Conservation (phyloP, 345 rosid genomes). For the Lenwebbia sp. region DNA sequence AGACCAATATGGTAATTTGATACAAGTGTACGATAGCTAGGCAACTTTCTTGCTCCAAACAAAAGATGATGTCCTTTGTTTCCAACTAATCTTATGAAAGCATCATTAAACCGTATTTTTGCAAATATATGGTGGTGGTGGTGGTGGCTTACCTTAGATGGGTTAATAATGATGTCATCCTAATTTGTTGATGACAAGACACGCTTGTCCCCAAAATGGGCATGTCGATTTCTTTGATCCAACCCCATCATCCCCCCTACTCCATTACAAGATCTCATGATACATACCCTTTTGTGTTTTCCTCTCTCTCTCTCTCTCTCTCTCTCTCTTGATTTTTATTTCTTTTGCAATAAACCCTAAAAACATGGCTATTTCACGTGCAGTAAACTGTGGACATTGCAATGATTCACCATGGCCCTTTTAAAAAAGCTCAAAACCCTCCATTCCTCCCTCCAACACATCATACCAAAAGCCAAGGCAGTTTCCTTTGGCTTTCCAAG, state of each 20-base stretch:
- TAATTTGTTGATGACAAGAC: not conserved
- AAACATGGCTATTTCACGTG: slow-evolving; percentile 29
- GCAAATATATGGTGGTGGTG: not conserved
- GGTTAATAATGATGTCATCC: not conserved
- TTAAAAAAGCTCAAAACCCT: slow-evolving; percentile 22
- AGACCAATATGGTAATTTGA: not conserved
- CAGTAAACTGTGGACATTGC: slow-evolving; percentile 16
- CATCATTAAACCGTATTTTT: not conserved
- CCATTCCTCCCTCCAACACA: not conserved
- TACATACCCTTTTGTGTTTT: not conserved
- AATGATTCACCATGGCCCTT: slow-evolving; percentile 10
- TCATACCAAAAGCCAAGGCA: not conserved
- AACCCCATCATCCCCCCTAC: not conserved
- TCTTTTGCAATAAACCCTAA: not conserved
- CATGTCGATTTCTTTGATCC: not conserved
- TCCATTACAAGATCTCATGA: not conserved
- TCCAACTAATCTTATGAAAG: not conserved
- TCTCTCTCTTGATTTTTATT: not conserved
- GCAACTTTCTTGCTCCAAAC: not conserved
- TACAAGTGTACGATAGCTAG: not conserved
- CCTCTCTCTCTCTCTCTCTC: not conserved
- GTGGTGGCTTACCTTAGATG: not conserved
- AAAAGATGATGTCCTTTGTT: not conserved
- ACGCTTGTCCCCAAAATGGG: slow-evolving; percentile 1
- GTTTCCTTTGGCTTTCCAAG: not conserved